Evolutionary conservation across 164 flowering plant genomes (phyloP).

Genomic region (Cinnamomum chago): DNA sequence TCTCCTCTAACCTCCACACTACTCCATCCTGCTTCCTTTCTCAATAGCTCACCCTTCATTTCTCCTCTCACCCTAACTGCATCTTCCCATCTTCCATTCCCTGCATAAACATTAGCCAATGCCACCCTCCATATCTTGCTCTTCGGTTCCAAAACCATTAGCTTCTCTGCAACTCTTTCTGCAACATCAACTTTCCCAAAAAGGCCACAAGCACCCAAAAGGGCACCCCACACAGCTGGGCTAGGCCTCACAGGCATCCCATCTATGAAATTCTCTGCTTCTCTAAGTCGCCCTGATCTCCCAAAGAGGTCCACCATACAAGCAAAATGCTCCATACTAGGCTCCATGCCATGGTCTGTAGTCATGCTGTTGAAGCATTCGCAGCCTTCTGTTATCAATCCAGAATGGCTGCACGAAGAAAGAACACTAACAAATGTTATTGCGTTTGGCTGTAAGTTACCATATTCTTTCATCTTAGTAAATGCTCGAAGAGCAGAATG

Average conservation of each 20-base stretch:
- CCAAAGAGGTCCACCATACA: constrained; percentile 45
- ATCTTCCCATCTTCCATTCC: constrained; percentile 22
- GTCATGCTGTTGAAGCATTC: constrained; percentile 32
- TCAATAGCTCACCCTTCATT: constrained; percentile 12
- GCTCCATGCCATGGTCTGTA: constrained; percentile 27
- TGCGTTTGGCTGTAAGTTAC: constrained; percentile 30
- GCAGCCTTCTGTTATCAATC: constrained; percentile 38
- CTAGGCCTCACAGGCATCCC: constrained; percentile 14
- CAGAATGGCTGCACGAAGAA: constrained; percentile 42
- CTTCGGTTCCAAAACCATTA: constrained; percentile 16
- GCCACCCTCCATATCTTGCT: constrained; percentile 15
- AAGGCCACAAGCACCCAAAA: constrained; percentile 21
- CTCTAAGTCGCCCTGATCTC: constrained; percentile 23
- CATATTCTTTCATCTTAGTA: constrained; percentile 13
- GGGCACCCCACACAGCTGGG: constrained; percentile 19
- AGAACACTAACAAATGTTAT: constrained; percentile 35
- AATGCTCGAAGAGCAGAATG: constrained; percentile 24
- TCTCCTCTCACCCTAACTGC: constrained; percentile 16
- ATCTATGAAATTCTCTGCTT: constrained; percentile 16
- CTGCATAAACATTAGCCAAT: constrained; percentile 18
- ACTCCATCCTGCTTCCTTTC: constrained; percentile 26
- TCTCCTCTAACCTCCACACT: constrained; percentile 22
- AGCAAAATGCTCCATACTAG: constrained; percentile 37
- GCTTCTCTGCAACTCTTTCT: constrained; percentile 13
- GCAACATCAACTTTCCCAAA: constrained; percentile 12